Evolutionary conservation across 768 basidiomycete species (phyloP), one percentile per base, ranked within the genome.

Genomic region (Mycena indigotica): DNA sequence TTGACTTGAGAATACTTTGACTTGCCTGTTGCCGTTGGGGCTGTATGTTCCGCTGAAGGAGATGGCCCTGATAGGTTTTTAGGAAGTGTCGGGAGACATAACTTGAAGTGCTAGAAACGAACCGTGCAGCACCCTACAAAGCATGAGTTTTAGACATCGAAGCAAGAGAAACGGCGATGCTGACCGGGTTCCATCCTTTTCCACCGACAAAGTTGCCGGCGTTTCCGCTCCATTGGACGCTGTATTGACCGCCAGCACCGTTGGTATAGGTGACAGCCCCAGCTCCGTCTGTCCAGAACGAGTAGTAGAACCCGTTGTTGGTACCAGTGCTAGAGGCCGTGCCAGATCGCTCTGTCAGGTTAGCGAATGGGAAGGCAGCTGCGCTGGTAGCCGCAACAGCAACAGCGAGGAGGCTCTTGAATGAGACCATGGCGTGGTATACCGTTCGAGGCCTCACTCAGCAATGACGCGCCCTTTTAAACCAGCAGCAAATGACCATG

Each of bases 181-280:
- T n/a, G n/a, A n/a, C n/a, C 12, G 71, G 71, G 24, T 63, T 71
- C 70, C 70, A 72, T n/a, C 73, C 72, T 55, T 72, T 73, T 40
- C 72, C 71, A 50, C 53, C 73, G 19, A 72, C 70, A 50, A 72
- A 66, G 64, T 74, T 69, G 26, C 69, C 72, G n/a, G n/a, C n/a
- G 28, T 29, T 54, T 4, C 56, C 57, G 23, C 56, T 48, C 73
- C 73, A 74, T 17, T 53, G 61, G n/a, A 74, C 63, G 50, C 58
- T 62, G 63, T 74, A 74, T 49, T 69, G 35, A 2, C 73, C 73
- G 15, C 35, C 69, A 30, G 61, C 64, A 16, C 58, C 59, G 61
- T 73, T 73, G 44, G 66, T 71, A 63, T 72, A 72, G 25, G 67
- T 69, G 12, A 66, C 69, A n/a, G 28, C 57, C 21, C 53, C 64